Conservation (phyloP, 495 filamentous ascomycete species). For the Astrocystis sublimbata region DNA sequence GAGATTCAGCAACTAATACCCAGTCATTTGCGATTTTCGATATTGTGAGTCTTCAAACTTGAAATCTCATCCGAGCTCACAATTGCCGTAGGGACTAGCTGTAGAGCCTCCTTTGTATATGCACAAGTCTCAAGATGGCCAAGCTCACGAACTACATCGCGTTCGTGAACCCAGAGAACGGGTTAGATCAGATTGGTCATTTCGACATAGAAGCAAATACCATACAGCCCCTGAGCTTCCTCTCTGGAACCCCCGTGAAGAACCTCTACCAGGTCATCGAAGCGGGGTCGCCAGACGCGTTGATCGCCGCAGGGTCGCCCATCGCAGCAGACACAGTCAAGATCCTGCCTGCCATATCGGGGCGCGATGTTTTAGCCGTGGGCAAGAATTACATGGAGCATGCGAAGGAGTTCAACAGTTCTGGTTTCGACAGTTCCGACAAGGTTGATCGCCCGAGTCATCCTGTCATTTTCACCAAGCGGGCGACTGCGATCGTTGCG, state of each 20-base stretch:
- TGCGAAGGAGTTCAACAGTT: conserved; percentile 34
- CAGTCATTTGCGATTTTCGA: no score
- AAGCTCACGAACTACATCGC: conserved; percentile 39
- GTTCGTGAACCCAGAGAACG: conserved; percentile 30
- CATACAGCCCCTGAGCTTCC: conserved; percentile 51
- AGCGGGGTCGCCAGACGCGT: conserved; percentile 33
- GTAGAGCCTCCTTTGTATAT: no score
- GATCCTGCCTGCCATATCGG: conserved; percentile 49
- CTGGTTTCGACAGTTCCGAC: conserved; percentile 54
- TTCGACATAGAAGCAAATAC: conserved; percentile 39
- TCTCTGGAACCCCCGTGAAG: conserved; percentile 48
- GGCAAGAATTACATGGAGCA: conserved; percentile 61
- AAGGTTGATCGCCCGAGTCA: conserved; percentile 49
- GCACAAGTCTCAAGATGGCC: conserved; percentile 7
- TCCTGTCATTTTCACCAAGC: conserved; percentile 49
- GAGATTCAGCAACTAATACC: no score
- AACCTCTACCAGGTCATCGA: conserved; percentile 56
- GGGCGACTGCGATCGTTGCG: conserved; percentile 55
- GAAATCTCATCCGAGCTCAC: no score
- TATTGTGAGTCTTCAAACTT: no score
- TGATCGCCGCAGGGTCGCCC: conserved; percentile 33
- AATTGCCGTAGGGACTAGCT: no score
- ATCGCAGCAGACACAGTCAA: conserved; percentile 42
- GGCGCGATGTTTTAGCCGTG: conserved; percentile 54
- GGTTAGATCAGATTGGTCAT: conserved; percentile 47